Evolutionary conservation across 2,329 filamentous ascomycete genomes (phyloP).

Genomic region (Rhynchosporium secalis): DNA sequence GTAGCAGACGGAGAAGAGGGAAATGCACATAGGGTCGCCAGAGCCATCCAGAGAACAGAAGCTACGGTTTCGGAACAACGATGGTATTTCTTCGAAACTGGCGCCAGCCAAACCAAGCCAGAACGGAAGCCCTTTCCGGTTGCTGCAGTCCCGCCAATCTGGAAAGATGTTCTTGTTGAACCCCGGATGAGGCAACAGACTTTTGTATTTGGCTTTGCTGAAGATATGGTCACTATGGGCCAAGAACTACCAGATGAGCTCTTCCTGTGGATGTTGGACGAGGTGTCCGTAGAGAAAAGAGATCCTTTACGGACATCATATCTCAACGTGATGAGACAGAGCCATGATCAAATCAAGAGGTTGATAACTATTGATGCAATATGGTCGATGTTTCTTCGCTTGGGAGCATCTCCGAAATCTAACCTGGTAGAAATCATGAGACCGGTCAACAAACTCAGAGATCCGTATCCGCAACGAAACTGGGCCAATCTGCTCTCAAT

Average conservation of each 20-base stretch:
- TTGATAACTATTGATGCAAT: conserved; percentile 50
- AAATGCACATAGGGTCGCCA: conserved; percentile 48
- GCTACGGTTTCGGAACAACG: conserved; percentile 52
- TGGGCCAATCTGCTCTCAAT: conserved; percentile 35
- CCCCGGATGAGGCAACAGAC: conserved; percentile 55
- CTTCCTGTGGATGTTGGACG: conserved; percentile 64
- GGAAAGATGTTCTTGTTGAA: conserved; percentile 44
- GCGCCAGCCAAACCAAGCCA: conserved; percentile 8
- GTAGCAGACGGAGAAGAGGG: conserved; percentile 47
- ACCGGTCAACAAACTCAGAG: conserved; percentile 22
- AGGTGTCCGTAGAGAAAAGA: conserved; percentile 57
- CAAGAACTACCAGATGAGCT: conserved; percentile 60
- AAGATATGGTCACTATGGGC: conserved; percentile 50
- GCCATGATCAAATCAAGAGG: conserved; percentile 45
- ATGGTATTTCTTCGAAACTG: conserved; percentile 57
- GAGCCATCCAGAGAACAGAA: conserved; percentile 61
- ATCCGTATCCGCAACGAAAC: conserved; percentile 32
- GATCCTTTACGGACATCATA: conserved; percentile 61
- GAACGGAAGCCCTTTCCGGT: conserved; percentile 35
- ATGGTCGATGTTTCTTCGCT: conserved; percentile 54
- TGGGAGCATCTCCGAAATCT: conserved; percentile 57
- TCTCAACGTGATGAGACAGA: conserved; percentile 51
- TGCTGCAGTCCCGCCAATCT: conserved; percentile 23
- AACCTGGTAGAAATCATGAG: conserved; percentile 32
- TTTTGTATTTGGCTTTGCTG: conserved; percentile 62